A percentile compares a stretch with the other conserved stretches of the same genome.
Conservation (phyloP, 371 early-diverging fungal genomes). For the Rhizopus delemar region DNA sequence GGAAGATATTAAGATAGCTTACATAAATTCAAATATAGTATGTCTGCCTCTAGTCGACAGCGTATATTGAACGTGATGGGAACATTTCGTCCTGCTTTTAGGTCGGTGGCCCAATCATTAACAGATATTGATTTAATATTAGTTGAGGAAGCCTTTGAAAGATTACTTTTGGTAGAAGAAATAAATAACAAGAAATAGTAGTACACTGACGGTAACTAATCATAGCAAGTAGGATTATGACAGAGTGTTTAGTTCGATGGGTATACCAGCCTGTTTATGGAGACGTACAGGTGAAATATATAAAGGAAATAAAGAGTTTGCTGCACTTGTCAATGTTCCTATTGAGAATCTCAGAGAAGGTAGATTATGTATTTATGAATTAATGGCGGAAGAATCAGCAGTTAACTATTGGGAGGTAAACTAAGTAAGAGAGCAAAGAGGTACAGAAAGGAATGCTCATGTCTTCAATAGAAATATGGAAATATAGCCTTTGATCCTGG, state of each 20-base stretch:
- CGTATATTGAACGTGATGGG: slow-evolving; percentile 86
- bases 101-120: slow-evolving; percentile 80
- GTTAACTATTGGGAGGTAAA: slow-evolving; percentile 81
- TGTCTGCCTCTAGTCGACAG: slow-evolving; percentile 73
- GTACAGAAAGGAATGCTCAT: too few relatives aligned
- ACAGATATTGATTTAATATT: slow-evolving; percentile 91
- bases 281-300: slow-evolving; percentile 95
- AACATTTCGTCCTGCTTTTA: slow-evolving; percentile 86
- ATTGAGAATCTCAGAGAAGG: slow-evolving; percentile 80
- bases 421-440: background rate
- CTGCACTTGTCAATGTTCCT: slow-evolving; percentile 80
- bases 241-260: slow-evolving; percentile 90
- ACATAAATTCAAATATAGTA: slow-evolving; percentile 35
- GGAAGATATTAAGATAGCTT: background rate
- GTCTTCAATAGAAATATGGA: slow-evolving; percentile 77
- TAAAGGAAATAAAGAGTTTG: slow-evolving; percentile 94
- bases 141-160: slow-evolving; percentile 93
- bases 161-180: slow-evolving; percentile 68
- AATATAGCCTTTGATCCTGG: slow-evolving; percentile 93
- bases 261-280: slow-evolving; percentile 93
- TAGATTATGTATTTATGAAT: slow-evolving; percentile 82
- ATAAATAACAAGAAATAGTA: background rate
- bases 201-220: background rate
- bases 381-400: slow-evolving; percentile 86
- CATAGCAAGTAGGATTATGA: slow-evolving; percentile 14